These are phyloP conservation scores for Hydnomerulius pinastri DNA, from an alignment of 768 basidiomycete species.

Conservation along the genomic window DNA sequence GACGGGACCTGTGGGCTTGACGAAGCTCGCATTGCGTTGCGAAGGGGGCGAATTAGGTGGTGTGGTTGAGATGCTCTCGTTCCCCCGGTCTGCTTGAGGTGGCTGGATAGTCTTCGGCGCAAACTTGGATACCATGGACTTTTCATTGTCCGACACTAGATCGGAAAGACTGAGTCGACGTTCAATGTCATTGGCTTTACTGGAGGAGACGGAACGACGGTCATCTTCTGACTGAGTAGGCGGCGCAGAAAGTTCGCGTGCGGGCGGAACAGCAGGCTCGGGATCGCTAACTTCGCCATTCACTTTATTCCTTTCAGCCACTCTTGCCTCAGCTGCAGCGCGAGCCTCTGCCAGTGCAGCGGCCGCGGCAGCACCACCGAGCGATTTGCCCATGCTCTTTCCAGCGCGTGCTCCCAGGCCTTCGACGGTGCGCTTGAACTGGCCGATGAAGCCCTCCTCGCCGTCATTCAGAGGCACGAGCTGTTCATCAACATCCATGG, in stretches of 20 bases:
- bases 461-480: constrained; percentile 8
- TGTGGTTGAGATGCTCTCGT: constrained; percentile 53
- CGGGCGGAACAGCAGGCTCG: constrained; percentile 7
- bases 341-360: constrained; percentile 66
- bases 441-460: constrained; percentile 56
- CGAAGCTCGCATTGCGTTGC: constrained; percentile 24
- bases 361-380: constrained; percentile 53
- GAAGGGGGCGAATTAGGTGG: constrained; percentile 58
- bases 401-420: constrained; percentile 59
- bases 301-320: constrained; percentile 63
- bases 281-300: constrained; percentile 32
- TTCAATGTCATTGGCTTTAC: constrained; percentile 15
- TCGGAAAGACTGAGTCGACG: constrained; percentile 62
- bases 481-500: constrained; percentile 22
- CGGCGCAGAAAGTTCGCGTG: constrained; percentile 5
- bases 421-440: constrained; percentile 72
- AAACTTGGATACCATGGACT: constrained; percentile 10
- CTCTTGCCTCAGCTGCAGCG: constrained; percentile 65
- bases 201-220: background rate
- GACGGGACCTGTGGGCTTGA: constrained; percentile 46
- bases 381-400: constrained; percentile 62
- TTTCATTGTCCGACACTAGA: constrained; percentile 46
- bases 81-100: constrained; percentile 4
- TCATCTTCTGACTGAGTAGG: constrained; percentile 4
- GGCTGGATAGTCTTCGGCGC: constrained; percentile 19